Evolutionary conservation across 495 filamentous ascomycete genomes (phyloP).

Genomic region (Penicillium simplicissimum): DNA sequence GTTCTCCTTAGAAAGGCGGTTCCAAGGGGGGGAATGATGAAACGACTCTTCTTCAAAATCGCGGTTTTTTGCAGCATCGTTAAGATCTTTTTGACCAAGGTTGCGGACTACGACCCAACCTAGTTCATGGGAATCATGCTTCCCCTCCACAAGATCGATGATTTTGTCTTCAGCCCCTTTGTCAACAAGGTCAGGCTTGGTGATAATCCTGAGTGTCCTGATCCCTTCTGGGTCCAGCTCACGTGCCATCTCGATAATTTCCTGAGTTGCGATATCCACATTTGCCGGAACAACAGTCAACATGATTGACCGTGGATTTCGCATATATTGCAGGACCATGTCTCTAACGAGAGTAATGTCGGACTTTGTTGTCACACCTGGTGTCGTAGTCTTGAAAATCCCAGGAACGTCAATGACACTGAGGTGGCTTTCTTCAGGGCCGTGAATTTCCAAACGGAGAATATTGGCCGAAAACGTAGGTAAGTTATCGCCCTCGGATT

Average conservation of each 20-base stretch:
- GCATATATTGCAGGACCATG: slow-evolving; percentile 58
- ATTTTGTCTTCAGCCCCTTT: slow-evolving; percentile 42
- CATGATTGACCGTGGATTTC: slow-evolving; percentile 55
- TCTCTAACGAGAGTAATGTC: slow-evolving; percentile 51
- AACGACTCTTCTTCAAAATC: too few species aligned
- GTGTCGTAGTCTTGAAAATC: slow-evolving; percentile 57
- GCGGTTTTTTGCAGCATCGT: too few species aligned
- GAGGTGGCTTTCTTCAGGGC: slow-evolving; percentile 58
- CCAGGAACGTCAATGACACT: slow-evolving; percentile 65
- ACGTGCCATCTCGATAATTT: slow-evolving; percentile 56
- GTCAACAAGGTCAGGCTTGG: slow-evolving; percentile 62
- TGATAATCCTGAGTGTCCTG: slow-evolving; percentile 60
- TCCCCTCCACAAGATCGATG: slow-evolving; percentile 49
- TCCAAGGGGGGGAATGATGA: too few species aligned
- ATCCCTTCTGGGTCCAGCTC: slow-evolving; percentile 48
- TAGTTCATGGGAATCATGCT: slow-evolving; percentile 40
- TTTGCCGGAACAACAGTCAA: slow-evolving; percentile 63
- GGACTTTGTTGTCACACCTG: slow-evolving; percentile 49
- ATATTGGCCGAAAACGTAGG: slow-evolving; percentile 57
- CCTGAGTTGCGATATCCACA: slow-evolving; percentile 62
- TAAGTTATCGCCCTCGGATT: slow-evolving; percentile 6
- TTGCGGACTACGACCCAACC: slow-evolving; percentile 62
- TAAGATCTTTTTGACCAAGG: too few species aligned
- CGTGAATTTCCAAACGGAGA: slow-evolving; percentile 58
- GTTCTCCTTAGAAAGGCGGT: too few species aligned